Base-by-base conservation (phyloP, 1,284 basidiomycete species). In the Bjerkandera adusta region DNA sequence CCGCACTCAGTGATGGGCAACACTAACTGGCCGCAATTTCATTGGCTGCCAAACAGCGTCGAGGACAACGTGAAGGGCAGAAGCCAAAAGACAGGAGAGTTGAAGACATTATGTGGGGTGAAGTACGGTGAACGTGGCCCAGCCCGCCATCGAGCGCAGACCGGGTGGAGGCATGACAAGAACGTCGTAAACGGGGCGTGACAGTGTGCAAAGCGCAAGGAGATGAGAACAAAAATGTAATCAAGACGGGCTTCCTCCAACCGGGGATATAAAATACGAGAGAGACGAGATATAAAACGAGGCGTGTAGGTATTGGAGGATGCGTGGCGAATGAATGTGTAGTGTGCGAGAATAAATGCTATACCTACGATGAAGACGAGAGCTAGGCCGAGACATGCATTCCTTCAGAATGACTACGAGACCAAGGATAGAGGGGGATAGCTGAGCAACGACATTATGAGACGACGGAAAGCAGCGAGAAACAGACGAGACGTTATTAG, bases 331-430 rank as follows among this genome's bases (percentile, higher is more conserved):
- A n/a, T n/a, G 27, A 38, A 30, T 25, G 41, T 21, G 25, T 26
- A 20, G 20, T 41, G 22, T 43, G 46, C 46, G 18, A 48, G 25
- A 43, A 40, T 12, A 25, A 16, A 25, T 41, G 30, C n/a, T n/a
- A n/a, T n/a, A n/a, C n/a, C n/a, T n/a, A n/a, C 5, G 18, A 13
- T n/a, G 20, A 15, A 21, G 15, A 43, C 24, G 46, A 48, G 35
- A 39, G 39, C 35, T 39, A 30, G 3, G 30, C 25, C 16, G 47
- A 20, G 21, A 27, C 26, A 29, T 24, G 27, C 47, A 40, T 48
- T 44, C 36, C 42, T 48, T 48, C 27, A 34, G 47, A 35, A 48
- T 44, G 47, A 32, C 10, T 18, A 13, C 16, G 30, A 26, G 30
- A 43, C 27, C 16, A 29, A 34, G 26, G 24, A 20, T 10, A 22